These are phyloP conservation scores for Luffa acutangula DNA, from an alignment of 306 rosid species.

Conservation along the genomic window DNA sequence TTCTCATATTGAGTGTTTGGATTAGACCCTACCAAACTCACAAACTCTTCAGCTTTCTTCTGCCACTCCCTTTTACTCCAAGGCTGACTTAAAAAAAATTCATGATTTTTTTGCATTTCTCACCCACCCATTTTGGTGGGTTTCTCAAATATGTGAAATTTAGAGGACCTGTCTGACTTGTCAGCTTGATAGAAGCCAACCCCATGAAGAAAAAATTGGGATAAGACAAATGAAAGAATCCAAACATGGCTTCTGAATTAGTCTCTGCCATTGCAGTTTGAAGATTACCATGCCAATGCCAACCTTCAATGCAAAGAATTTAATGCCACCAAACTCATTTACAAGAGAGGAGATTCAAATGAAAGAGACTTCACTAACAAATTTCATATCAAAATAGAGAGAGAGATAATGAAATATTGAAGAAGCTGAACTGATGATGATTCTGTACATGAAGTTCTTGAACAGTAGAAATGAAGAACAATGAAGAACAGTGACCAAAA, in stretches of 20 bases:
- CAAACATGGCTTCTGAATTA: background rate
- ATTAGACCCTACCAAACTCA: background rate
- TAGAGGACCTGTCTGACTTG: background rate
- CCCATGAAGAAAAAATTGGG: background rate
- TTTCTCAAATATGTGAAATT: background rate
- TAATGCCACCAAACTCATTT: slow-evolving; percentile 1
- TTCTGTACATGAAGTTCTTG: slow-evolving; percentile 37
- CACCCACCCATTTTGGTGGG: background rate
- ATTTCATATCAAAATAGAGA: background rate
- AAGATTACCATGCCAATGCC: background rate
- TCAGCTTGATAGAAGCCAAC: background rate
- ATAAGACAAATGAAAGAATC: background rate
- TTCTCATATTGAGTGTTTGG: slow-evolving; percentile 2
- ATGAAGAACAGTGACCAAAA: slow-evolving; percentile 43
- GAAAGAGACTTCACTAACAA: background rate
- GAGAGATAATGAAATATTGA: background rate
- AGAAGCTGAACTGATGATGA: slow-evolving; percentile 5
- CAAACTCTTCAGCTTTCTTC: background rate
- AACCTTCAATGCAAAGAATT: background rate
- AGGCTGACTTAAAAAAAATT: background rate
- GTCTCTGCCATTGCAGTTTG: background rate
- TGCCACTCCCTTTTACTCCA: background rate
- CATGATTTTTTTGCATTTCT: background rate
- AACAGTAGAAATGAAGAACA: slow-evolving; percentile 11
- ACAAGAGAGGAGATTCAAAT: background rate